Evolutionary conservation across 306 rosid species (phyloP).

Genomic region (Abrus pulchellus): DNA sequence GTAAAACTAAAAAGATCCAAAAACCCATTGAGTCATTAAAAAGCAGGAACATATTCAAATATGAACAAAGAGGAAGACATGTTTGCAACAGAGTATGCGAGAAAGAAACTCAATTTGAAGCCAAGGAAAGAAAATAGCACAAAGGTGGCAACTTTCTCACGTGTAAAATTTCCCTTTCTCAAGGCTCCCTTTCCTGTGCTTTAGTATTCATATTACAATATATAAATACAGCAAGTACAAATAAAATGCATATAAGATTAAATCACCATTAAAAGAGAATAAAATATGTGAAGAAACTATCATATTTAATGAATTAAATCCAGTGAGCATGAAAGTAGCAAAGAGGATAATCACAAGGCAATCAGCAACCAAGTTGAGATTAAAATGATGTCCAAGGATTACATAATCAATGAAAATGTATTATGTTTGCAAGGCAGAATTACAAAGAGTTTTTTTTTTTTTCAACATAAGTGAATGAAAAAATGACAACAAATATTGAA

Average conservation of each 20-base stretch:
- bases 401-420: neutral
- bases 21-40: neutral
- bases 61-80: conserved; percentile 4
- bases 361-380: neutral
- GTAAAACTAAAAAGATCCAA: conserved; percentile 3
- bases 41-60: neutral
- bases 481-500: conserved; percentile 22
- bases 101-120: conserved; percentile 30
- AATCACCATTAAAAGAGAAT: neutral
- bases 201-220: neutral
- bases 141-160: neutral
- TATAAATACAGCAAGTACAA: neutral
- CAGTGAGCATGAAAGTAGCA: neutral
- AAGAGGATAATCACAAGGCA: neutral
- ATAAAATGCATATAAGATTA: neutral
- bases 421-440: neutral
- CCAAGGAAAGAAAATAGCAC: neutral
- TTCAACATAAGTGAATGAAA: neutral
- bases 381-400: neutral
- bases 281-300: neutral
- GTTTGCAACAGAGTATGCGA: neutral
- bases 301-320: neutral
- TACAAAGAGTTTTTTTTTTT: conserved; percentile 7
- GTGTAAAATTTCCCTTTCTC: neutral
- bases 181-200: conserved; percentile 3